phyloP scores from a whole-genome alignment of 768 basidiomycete species.

The Pleurotus pulmonarius region DNA sequence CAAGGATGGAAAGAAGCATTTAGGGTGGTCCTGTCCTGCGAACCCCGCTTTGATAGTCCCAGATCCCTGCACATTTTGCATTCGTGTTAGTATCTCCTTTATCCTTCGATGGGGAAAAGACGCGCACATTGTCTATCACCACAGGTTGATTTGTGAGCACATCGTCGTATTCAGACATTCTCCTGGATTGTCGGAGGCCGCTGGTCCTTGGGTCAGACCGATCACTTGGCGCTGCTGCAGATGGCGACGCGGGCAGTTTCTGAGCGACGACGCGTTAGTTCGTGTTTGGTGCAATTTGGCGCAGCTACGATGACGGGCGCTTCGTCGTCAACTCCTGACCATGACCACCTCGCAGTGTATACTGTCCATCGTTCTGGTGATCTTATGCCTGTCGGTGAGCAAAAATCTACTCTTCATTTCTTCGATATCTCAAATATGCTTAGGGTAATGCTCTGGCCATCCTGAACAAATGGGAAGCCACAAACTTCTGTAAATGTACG shows the following conservation, averaged over 20 bases:
- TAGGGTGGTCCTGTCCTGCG: slow-evolving; percentile 97
- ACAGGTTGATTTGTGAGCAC: slow-evolving; percentile 98
- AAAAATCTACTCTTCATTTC: not conserved
- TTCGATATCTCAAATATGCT: too few relatives aligned
- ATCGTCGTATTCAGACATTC: slow-evolving; percentile 89
- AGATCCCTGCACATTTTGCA: slow-evolving; percentile 68
- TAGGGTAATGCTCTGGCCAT: slow-evolving; percentile 33
- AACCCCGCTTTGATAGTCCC: slow-evolving; percentile 99
- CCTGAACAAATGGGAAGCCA: slow-evolving; percentile 82
- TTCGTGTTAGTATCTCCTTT: slow-evolving; percentile 15
- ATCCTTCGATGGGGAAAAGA: not conserved
- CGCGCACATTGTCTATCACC: slow-evolving; percentile 93
- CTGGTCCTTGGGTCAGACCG: not conserved
- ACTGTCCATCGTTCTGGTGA: slow-evolving; percentile 15
- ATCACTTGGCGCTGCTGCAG: not conserved
- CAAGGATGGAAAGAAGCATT: slow-evolving; percentile 99
- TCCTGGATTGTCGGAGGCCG: slow-evolving; percentile 22
- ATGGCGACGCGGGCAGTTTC: not conserved
- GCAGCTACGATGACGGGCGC: not conserved
- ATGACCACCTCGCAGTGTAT: slow-evolving; percentile 15
- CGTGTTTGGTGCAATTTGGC: not conserved
- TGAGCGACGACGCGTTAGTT: not conserved
- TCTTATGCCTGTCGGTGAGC: not conserved
- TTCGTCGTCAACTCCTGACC: slow-evolving; percentile 8
- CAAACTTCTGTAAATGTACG: slow-evolving; percentile 86